Evolutionary conservation across 805 yeast genomes (phyloP), one percentile per base, ranked within the genome.

Genomic region (Myxozyma nipponensis): DNA sequence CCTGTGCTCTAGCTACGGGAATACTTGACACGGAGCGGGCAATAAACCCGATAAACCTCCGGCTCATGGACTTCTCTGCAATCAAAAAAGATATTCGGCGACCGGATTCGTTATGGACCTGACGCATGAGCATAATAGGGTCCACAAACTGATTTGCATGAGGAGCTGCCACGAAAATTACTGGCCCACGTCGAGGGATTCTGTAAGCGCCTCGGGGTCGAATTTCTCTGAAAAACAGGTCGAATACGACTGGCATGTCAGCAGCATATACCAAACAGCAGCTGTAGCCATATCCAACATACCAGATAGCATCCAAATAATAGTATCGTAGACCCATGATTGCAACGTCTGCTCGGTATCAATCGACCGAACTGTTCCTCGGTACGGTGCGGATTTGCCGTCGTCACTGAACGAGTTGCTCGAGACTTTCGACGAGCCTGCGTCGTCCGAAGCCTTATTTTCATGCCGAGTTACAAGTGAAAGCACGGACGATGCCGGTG

Each of bases 101-200:
- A 5, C 81, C 77, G 1, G 84, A 76, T 50, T 79, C 81, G 44
- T 73, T 72, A 60, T 82, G 78, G 23, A 86, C 91, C 64, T 85
- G 91, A 42, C 85, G 83, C 85, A 87, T 83, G 42, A 93, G 72
- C 45, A 93, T 77, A 43, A 90, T 79, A 1, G 93, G 91, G 58
- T 81, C 86, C 30, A 90, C 88, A 64, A 90, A 90, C 69, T 89
- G 96, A 35, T 87, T 87, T n/a, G 96, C 95, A 71, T 91, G 98
- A 1, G 98, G 98, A 1, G 96, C 98, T 9, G 93, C 95, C 32
- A 93, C 98, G 56, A 93, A 83, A 47, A 91, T 84, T 6, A 89
- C 83, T 0, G 98, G 91, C 0, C 96, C 97, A 7, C 76, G 67
- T 26, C 76, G 73, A 13, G 85, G 84, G 44, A 80, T 75, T 42